phyloP scores from a whole-genome alignment of 2,329 filamentous ascomycete species.

The Didymella sp. region DNA sequence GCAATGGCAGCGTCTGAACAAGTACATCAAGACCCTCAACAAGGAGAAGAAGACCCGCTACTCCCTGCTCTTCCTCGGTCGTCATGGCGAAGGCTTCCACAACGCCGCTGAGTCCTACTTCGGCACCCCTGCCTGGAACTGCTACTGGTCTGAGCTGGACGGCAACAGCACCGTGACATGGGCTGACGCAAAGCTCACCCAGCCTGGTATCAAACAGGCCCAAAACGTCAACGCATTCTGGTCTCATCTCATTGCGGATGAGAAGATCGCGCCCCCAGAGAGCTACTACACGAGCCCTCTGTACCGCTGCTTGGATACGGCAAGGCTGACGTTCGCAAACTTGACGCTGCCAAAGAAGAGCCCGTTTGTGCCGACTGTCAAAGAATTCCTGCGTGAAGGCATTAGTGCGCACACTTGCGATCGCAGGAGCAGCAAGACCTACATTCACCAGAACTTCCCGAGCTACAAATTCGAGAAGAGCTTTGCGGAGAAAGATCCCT shows the following conservation, averaged over 20 bases:
- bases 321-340: constrained; percentile 65
- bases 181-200: constrained; percentile 69
- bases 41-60: constrained; percentile 59
- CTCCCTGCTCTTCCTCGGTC: constrained; percentile 71
- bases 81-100: constrained; percentile 73
- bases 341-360: constrained; percentile 59
- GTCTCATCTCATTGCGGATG: constrained; percentile 55
- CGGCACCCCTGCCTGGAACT: constrained; percentile 73
- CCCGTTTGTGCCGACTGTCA: constrained; percentile 66
- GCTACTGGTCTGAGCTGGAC: constrained; percentile 70
- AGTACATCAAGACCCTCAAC: constrained; percentile 66
- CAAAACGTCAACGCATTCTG: constrained; percentile 66
- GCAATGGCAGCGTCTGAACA: constrained; percentile 70
- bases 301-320: constrained; percentile 68
- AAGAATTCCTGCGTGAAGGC: constrained; percentile 70
- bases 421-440: constrained; percentile 62
- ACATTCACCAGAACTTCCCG: constrained; percentile 62
- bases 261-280: constrained; percentile 67
- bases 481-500: constrained; percentile 65
- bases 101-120: constrained; percentile 72
- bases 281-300: constrained; percentile 71
- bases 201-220: constrained; percentile 64
- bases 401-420: constrained; percentile 75
- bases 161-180: constrained; percentile 69
- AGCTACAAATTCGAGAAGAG: constrained; percentile 64